Percentiles rank a stretch among this genome's conserved stretches.
These are phyloP conservation scores for Berkeleyomyces basicola DNA, from an alignment of 2,329 filamentous ascomycete species.

Conservation along the genomic window DNA sequence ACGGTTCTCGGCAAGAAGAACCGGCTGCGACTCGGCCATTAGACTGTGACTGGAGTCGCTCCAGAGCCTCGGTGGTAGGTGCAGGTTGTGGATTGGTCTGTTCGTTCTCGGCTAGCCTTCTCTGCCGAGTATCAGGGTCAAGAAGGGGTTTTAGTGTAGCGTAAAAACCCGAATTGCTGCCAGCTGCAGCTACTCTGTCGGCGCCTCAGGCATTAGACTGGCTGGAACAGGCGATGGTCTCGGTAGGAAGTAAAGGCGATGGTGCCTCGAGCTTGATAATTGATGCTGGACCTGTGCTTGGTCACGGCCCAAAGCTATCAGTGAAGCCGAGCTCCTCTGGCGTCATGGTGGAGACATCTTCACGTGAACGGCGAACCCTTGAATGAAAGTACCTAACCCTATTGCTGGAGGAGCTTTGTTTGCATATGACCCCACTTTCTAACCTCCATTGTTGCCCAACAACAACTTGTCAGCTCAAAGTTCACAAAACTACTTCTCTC, in stretches of 20 bases:
- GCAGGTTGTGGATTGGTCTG: neutral
- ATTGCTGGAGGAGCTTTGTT: neutral
- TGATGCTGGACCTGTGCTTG: neutral
- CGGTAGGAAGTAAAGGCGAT: neutral
- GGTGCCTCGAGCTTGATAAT: neutral
- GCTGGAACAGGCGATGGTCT: neutral
- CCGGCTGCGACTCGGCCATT: constrained; percentile 24
- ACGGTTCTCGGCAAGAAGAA: constrained; percentile 57
- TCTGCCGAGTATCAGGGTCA: neutral
- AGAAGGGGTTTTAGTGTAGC: neutral
- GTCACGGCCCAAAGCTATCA: neutral
- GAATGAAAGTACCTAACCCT: neutral
- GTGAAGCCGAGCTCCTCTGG: neutral
- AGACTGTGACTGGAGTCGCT: neutral
- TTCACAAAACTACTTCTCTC: too few species aligned
- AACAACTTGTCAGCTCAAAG: too few species aligned
- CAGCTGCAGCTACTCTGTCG: neutral
- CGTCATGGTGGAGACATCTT: neutral
- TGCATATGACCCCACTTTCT: too few species aligned
- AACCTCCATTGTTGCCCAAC: too few species aligned
- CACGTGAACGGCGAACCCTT: neutral
- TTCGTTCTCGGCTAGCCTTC: neutral
- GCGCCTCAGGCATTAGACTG: neutral
- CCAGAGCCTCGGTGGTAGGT: neutral
- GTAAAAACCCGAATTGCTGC: neutral